phyloP scores from a whole-genome alignment of 345 rosid genomes.

The Eucalyptus curtisii region DNA sequence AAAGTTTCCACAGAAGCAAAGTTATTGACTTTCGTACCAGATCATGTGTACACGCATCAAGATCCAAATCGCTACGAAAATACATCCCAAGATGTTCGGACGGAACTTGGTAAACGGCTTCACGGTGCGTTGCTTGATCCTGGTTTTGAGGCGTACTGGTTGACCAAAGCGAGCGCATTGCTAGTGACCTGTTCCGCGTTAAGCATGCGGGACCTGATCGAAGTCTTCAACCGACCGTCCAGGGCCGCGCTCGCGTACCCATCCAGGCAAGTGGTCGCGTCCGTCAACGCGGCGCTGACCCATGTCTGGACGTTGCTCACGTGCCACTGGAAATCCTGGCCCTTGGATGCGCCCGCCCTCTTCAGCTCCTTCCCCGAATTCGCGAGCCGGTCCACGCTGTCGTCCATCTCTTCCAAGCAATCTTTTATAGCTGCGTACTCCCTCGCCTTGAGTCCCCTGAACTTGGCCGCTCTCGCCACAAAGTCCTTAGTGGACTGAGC shows the following conservation, averaged over 20 bases:
- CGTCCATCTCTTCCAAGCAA: conserved; percentile 55
- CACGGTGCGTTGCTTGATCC: not conserved
- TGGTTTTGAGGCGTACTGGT: not conserved
- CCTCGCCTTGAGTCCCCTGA: conserved; percentile 40
- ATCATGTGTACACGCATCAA: not conserved
- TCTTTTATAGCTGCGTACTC: conserved; percentile 57
- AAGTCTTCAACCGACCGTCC: conserved; percentile 57
- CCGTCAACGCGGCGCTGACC: conserved; percentile 88
- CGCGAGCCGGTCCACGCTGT: conserved; percentile 51
- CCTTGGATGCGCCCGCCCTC: conserved; percentile 20
- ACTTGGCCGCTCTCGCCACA: conserved; percentile 35
- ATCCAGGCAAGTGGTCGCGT: conserved; percentile 71
- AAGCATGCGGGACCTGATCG: conserved; percentile 35
- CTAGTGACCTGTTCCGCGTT: conserved; percentile 22
- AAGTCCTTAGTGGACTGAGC: conserved; percentile 48
- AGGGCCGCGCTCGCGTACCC: conserved; percentile 59
- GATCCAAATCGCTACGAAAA: not conserved
- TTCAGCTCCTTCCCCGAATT: conserved; percentile 56
- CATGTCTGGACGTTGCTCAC: conserved; percentile 83
- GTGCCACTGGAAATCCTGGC: conserved; percentile 47
- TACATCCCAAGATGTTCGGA: not conserved
- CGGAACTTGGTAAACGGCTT: not conserved
- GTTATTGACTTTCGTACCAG: not conserved
- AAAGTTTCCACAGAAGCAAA: not conserved
- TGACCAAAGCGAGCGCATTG: not conserved